phyloP scores from a whole-genome alignment of 2,329 filamentous ascomycete species.

The Sporothrix globosa region DNA sequence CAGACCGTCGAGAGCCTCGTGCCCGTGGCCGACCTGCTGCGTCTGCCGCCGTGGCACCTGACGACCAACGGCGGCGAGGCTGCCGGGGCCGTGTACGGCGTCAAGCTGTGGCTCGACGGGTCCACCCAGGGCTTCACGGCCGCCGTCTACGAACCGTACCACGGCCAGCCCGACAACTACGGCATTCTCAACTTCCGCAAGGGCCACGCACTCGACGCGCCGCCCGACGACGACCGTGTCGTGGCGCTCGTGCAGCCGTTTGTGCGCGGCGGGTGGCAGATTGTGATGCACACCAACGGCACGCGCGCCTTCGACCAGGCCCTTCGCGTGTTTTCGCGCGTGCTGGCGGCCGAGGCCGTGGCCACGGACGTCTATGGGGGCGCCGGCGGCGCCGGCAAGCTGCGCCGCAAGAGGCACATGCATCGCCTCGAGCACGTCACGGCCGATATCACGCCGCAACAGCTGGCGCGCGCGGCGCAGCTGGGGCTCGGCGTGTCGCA shows the following conservation, averaged over 20 bases:
- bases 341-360: conserved; percentile 29
- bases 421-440: conserved; percentile 35
- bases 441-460: conserved; percentile 29
- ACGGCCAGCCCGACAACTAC: conserved; percentile 35
- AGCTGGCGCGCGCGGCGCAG: conserved; percentile 31
- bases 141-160: conserved; percentile 31
- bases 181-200: conserved; percentile 40
- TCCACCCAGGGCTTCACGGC: conserved; percentile 34
- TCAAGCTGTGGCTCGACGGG: conserved; percentile 34
- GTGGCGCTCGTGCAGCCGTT: conserved; percentile 32
- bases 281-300: conserved; percentile 35
- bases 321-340: conserved; percentile 31
- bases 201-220: conserved; percentile 21
- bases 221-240: conserved; percentile 32
- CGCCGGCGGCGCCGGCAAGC: neutral
- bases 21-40: conserved; percentile 21
- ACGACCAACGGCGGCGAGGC: conserved; percentile 1
- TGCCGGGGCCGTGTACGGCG: conserved; percentile 23
- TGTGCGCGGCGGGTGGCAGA: conserved; percentile 33
- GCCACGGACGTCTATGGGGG: conserved; percentile 4
- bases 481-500: conserved; percentile 31
- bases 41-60: conserved; percentile 30
- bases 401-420: conserved; percentile 26
- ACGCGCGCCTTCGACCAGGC: conserved; percentile 33
- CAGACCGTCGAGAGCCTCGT: conserved; percentile 28